Percentiles rank a stretch among this genome's conserved stretches.
Conservation (phyloP, 805 yeast species). For the Jamesozyma lodderae region DNA sequence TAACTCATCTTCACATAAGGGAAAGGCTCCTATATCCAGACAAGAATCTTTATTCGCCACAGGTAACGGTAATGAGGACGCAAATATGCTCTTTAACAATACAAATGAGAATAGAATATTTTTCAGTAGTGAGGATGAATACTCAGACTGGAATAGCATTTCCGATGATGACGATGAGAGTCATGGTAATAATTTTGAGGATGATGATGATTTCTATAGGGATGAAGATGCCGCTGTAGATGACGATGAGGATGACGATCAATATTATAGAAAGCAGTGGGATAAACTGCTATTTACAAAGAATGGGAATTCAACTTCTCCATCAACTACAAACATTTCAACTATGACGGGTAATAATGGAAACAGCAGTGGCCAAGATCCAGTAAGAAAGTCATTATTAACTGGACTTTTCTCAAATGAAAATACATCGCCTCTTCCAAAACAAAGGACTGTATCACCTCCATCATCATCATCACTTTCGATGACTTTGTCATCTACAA, state of each 20-base stretch:
- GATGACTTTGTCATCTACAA: neutral
- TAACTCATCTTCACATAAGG: neutral
- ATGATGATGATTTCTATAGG: slow-evolving; percentile 15
- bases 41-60: slow-evolving; percentile 6
- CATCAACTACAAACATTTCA: neutral
- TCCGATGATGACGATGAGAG: slow-evolving; percentile 22
- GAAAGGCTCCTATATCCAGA: neutral
- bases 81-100: slow-evolving; percentile 1
- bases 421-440: too few species aligned
- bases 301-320: slow-evolving; percentile 3
- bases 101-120: slow-evolving; percentile 16
- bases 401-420: slow-evolving; percentile 26
- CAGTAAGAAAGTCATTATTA: slow-evolving; percentile 21
- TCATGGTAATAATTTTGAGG: slow-evolving; percentile 16
- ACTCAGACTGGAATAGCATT: slow-evolving; percentile 28
- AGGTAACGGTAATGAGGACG: slow-evolving; percentile 1
- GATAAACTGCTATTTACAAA: slow-evolving; percentile 23
- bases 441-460: too few species aligned
- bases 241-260: slow-evolving; percentile 27
- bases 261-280: slow-evolving; percentile 27
- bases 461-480: neutral
- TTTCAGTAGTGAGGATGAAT: slow-evolving; percentile 30
- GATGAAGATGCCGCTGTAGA: slow-evolving; percentile 18
- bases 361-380: neutral
- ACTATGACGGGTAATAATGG: neutral